Evolutionary conservation across 169 alveolate species (phyloP).

Genomic region (Eimeria necatrix): DNA sequence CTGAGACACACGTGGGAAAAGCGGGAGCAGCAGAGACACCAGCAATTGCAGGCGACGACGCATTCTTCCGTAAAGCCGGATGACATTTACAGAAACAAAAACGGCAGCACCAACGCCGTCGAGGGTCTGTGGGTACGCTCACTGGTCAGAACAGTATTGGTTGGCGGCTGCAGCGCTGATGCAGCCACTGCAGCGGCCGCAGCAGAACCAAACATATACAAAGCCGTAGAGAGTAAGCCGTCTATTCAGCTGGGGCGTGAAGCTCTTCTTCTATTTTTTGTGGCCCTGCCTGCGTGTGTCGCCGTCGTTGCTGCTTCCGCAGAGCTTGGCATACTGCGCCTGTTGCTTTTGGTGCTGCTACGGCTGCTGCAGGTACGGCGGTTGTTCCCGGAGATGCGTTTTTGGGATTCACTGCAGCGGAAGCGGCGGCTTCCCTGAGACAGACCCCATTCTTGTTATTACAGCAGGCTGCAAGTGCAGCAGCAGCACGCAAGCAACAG

Average conservation of each 20-base stretch:
- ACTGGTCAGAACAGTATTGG: slow-evolving; percentile 52
- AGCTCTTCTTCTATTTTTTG: background rate
- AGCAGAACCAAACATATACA: slow-evolving; percentile 43
- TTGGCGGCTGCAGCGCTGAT: slow-evolving; percentile 63
- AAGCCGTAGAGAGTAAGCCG: slow-evolving; percentile 49
- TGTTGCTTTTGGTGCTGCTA: background rate
- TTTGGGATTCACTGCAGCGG: slow-evolving; percentile 65
- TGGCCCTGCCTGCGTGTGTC: background rate
- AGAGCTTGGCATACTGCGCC: background rate
- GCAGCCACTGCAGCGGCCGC: slow-evolving; percentile 59
- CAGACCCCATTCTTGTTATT: slow-evolving; percentile 35
- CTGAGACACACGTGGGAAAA: too few relatives aligned
- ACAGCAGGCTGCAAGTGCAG: slow-evolving; percentile 35
- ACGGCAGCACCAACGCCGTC: background rate
- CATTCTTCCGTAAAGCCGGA: background rate
- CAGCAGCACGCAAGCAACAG: background rate
- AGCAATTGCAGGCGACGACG: background rate
- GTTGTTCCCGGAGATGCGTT: slow-evolving; percentile 40
- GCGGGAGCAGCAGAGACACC: background rate
- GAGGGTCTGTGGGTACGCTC: slow-evolving; percentile 37
- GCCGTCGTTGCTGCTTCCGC: background rate
- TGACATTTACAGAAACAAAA: background rate
- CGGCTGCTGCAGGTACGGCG: slow-evolving; percentile 23
- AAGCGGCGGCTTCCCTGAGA: slow-evolving; percentile 60
- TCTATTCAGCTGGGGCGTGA: background rate